A percentile compares a stretch with the other conserved stretches of the same genome.
These are phyloP conservation scores for Fraxinus dipetala DNA, from an alignment of 305 asterid species.

Conservation along the genomic window DNA sequence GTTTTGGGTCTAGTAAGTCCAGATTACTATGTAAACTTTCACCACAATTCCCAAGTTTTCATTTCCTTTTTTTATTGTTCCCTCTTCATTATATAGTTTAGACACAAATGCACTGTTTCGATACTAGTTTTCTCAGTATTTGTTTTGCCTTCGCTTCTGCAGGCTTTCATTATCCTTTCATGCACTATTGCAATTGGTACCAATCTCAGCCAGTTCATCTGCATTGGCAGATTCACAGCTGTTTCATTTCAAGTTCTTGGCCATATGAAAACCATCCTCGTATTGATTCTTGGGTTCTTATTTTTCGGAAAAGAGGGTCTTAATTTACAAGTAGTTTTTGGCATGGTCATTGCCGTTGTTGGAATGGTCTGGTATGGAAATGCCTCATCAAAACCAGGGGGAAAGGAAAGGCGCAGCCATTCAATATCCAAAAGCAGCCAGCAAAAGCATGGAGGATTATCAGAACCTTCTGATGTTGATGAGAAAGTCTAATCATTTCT, in stretches of 20 bases:
- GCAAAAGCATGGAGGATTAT: conserved; percentile 45
- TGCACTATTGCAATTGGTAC: conserved; percentile 89
- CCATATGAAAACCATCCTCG: conserved; percentile 94
- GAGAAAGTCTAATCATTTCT: conserved; percentile 54
- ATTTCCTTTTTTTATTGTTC: neutral
- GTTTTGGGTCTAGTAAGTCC: neutral
- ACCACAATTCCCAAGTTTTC: neutral
- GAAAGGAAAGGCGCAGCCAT: conserved; percentile 74
- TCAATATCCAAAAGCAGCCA: conserved; percentile 45
- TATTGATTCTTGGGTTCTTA: conserved; percentile 72
- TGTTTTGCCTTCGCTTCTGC: conserved; percentile 24
- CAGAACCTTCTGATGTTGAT: conserved; percentile 66
- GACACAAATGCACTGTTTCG: neutral
- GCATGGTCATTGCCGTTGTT: conserved; percentile 80
- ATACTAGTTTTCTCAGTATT: neutral
- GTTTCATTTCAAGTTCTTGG: conserved; percentile 92
- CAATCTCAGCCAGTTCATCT: conserved; percentile 91
- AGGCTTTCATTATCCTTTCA: conserved; percentile 73
- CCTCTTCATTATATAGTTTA: neutral
- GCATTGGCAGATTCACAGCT: conserved; percentile 93
- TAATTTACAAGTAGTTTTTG: conserved; percentile 73
- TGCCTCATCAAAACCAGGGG: conserved; percentile 91
- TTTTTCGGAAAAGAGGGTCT: conserved; percentile 92
- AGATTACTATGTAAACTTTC: neutral
- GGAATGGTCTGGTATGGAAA: conserved; percentile 97